phyloP scores from a whole-genome alignment of 2,329 filamentous ascomycete species.

The Penicillium olsonii region DNA sequence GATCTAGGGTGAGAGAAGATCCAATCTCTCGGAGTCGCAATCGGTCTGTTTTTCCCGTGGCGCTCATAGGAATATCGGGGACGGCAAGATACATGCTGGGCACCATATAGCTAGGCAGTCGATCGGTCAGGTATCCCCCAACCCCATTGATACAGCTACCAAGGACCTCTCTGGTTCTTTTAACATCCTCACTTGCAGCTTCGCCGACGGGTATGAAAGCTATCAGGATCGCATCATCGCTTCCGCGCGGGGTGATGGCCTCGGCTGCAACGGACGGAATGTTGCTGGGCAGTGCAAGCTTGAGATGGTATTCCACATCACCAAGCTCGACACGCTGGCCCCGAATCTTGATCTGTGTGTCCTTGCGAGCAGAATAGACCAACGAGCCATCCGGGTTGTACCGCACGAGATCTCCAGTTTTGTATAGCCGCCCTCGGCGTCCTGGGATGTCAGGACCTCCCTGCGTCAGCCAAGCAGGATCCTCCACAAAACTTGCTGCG shows the following conservation, averaged over 20 bases:
- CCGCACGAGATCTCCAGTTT: conserved; percentile 15
- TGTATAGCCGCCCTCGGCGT: conserved; percentile 8
- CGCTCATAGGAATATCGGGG: background rate
- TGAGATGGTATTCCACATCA: conserved; percentile 1
- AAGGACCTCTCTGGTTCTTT: background rate
- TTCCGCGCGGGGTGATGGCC: background rate
- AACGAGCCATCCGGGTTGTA: conserved; percentile 72
- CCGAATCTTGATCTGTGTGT: conserved; percentile 60
- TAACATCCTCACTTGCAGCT: background rate
- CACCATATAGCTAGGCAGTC: background rate
- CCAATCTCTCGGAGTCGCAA: background rate
- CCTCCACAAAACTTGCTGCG: background rate
- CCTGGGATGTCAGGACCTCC: conserved; percentile 24
- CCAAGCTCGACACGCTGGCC: conserved; percentile 71
- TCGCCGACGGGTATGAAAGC: background rate
- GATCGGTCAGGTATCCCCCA: background rate
- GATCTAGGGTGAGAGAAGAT: background rate
- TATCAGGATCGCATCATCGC: background rate
- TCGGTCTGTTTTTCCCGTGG: background rate
- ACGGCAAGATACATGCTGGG: background rate
- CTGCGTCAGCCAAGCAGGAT: conserved; percentile 57
- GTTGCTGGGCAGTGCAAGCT: background rate
- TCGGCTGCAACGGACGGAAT: background rate
- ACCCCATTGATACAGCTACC: background rate
- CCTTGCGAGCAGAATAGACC: conserved; percentile 64